Base-by-base conservation (phyloP, 208 protist species). In the Blastocrithidia nonstop region DNA sequence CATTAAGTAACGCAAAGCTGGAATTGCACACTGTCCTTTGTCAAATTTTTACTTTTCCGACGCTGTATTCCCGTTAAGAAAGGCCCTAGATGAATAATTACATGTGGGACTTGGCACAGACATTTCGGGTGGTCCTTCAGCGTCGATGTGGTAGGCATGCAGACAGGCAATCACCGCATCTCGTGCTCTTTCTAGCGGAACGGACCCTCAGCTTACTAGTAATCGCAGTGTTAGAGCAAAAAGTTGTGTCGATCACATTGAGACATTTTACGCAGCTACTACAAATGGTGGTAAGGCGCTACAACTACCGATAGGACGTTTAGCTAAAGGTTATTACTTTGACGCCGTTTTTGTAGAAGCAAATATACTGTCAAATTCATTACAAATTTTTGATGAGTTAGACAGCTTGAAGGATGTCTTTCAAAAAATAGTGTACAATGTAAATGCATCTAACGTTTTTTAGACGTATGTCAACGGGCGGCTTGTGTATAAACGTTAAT, bases 71-170 rank as follows among this genome's bases (percentile, higher is more conserved):
- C 66, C 71, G 4, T 39, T 95, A 5, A 42, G 53, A 23, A 61
- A 62, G 48, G 61, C 76, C 25, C 52, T 91, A 21, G 48, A 86
- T 15, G 62, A 51, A 21, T 72, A 70, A 16, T 19, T 96, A 13
- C 81, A 84, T 24, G 88, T 97, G 1, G 77, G 82, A 7, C 64
- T 97, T 28, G 95, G 91, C 3, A 98, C 95, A 1, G 95, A 98
- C 57, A 69, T 96, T 11, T 69, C 86, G 19, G 95, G 88, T 29
- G 95, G 95, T 7, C 74, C 69, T 23, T 70, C 52, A 28, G 53
- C 80, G 13, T 95, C 81, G 7, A 70, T 97, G 26, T 66, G 97
- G 16, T 65, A 88, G 16, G 55, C 71, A 19, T 84, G 90, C 51
- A 74, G 86, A 45, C 52, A 83, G 44, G 62, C 79, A 6, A 29